Evolutionary conservation across 345 rosid species (phyloP).

Genomic region (Reutealis trisperma): DNA sequence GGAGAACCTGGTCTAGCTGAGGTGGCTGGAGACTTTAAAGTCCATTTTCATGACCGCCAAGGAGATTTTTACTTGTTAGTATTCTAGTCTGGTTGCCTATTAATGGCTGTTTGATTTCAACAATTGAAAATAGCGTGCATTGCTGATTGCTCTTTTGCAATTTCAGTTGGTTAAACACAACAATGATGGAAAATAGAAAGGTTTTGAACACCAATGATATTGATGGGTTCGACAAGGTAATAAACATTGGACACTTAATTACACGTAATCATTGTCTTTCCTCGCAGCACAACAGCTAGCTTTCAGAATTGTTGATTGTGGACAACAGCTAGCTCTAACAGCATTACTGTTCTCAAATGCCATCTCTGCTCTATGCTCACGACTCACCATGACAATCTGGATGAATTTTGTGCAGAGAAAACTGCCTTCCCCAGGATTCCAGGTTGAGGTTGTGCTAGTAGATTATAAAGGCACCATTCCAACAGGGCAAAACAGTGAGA

Average conservation of each 20-base stretch:
- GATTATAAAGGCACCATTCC: conserved; percentile 39
- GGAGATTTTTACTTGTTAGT: conserved; percentile 93
- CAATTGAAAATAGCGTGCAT: background rate
- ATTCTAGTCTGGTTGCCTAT: conserved; percentile 6
- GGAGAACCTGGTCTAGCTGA: conserved; percentile 92
- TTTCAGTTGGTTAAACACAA: conserved; percentile 87
- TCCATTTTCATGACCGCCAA: conserved; percentile 84
- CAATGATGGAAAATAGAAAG: conserved; percentile 79
- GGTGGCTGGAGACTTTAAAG: conserved; percentile 80
- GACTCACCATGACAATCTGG: background rate
- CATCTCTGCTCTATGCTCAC: background rate
- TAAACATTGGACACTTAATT: background rate
- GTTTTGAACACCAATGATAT: conserved; percentile 63
- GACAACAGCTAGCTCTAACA: background rate
- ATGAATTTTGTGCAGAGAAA: conserved; percentile 53
- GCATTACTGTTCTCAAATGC: background rate
- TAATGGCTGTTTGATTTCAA: conserved; percentile 5
- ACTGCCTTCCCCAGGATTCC: conserved; percentile 89
- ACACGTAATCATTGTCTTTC: background rate
- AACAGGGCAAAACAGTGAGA: conserved; percentile 30
- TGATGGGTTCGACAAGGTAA: conserved; percentile 90
- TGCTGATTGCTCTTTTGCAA: background rate
- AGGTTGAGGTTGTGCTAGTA: conserved; percentile 59
- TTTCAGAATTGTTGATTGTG: background rate
- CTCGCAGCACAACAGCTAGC: too few species aligned